These are phyloP conservation scores for Mucor velutinosus DNA, from an alignment of 371 early-diverging fungal species.

Conservation along the genomic window DNA sequence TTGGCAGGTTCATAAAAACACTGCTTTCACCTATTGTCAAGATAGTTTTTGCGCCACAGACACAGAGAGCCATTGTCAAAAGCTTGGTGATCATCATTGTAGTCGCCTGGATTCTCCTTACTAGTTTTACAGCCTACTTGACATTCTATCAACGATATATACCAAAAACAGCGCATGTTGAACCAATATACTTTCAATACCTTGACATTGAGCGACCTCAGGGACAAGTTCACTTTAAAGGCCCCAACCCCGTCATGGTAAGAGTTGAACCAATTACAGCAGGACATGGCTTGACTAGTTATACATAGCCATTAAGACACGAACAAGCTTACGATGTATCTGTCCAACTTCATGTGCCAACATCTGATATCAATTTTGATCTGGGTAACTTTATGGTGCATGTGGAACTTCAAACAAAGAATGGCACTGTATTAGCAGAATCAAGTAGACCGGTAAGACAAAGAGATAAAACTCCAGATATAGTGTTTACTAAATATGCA, in stretches of 20 bases:
- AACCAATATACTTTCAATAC: conserved; percentile 51
- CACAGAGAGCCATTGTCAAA: conserved; percentile 42
- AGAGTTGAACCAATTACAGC: not conserved
- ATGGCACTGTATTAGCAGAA: conserved; percentile 50
- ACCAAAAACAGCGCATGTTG: conserved; percentile 43
- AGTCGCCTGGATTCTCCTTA: conserved; percentile 39
- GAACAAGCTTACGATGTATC: conserved; percentile 49
- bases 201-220: conserved; percentile 11
- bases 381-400: conserved; percentile 88
- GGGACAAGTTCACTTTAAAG: conserved; percentile 17
- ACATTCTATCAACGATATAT: conserved; percentile 50
- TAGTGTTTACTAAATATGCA: not conserved
- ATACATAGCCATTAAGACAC: conserved; percentile 19
- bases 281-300: not conserved
- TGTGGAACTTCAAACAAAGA: conserved; percentile 59
- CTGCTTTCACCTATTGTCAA: conserved; percentile 19
- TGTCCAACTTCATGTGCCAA: conserved; percentile 78
- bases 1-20: conserved; percentile 8
- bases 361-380: conserved; percentile 75
- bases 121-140: conserved; percentile 46
- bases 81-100: conserved; percentile 28
- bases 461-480: not conserved
- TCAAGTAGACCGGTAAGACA: conserved; percentile 71
- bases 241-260: conserved; percentile 30
- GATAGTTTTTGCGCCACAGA: conserved; percentile 38